Evolutionary conservation across 352 stramenopile genomes (phyloP).

Genomic region (Globisporangium echinulatum): DNA sequence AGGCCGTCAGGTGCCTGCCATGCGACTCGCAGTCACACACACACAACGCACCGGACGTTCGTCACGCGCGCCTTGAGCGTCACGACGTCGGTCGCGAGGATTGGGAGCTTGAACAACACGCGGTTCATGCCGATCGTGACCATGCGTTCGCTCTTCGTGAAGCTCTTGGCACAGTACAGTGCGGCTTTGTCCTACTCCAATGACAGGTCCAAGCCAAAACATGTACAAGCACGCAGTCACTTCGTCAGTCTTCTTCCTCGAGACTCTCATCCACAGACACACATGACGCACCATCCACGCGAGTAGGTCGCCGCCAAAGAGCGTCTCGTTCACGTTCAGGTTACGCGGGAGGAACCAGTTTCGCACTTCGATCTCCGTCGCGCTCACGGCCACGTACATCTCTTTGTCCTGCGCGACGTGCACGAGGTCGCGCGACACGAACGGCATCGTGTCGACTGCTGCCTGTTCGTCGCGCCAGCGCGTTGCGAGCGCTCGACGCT

Average conservation of each 20-base stretch:
- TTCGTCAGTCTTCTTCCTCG: too few relatives aligned
- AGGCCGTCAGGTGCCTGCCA: too few relatives aligned
- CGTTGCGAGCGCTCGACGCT: constrained; percentile 30
- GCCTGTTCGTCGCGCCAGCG: constrained; percentile 40
- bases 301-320: constrained; percentile 63
- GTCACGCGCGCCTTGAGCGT: constrained; percentile 58
- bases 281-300: constrained; percentile 36
- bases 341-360: constrained; percentile 69
- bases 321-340: constrained; percentile 64
- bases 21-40: background rate
- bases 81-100: constrained; percentile 59
- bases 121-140: constrained; percentile 60
- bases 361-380: constrained; percentile 61
- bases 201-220: background rate
- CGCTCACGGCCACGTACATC: constrained; percentile 37
- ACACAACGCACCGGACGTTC: constrained; percentile 36
- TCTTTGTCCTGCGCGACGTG: constrained; percentile 27
- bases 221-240: background rate
- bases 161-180: constrained; percentile 56
- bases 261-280: too few relatives aligned
- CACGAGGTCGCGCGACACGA: constrained; percentile 26
- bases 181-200: constrained; percentile 43
- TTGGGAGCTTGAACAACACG: constrained; percentile 68
- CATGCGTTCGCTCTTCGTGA: constrained; percentile 67
- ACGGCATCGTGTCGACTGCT: constrained; percentile 33